Evolutionary conservation across 495 filamentous ascomycete species (phyloP).

Genomic region (Apiosordaria backusii): DNA sequence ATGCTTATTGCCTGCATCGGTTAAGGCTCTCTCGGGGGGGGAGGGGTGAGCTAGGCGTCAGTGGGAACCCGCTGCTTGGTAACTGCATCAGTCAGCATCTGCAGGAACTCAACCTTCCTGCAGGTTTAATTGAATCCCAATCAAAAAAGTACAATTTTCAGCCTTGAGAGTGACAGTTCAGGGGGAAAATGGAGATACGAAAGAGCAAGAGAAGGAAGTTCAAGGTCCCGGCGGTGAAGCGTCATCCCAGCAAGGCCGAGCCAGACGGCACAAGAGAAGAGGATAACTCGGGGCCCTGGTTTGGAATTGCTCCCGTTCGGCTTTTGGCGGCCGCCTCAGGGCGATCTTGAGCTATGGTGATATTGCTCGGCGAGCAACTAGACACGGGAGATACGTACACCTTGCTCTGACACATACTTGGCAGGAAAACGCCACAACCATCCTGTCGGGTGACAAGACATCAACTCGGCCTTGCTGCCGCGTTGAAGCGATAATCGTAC

Average conservation of each 20-base stretch:
- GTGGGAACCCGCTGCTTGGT: constrained; percentile 10
- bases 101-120: neutral
- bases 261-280: neutral
- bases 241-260: neutral
- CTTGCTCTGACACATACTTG: neutral
- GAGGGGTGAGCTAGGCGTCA: neutral
- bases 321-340: neutral
- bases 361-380: neutral
- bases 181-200: neutral
- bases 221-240: neutral
- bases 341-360: neutral
- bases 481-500: neutral
- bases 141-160: neutral
- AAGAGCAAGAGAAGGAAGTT: neutral
- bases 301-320: neutral
- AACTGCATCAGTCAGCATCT: constrained; percentile 8
- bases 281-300: neutral
- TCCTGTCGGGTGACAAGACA: neutral
- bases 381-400: neutral
- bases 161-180: neutral
- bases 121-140: neutral
- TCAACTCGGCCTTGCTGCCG: neutral
- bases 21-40: neutral
- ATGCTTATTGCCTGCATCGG: constrained; percentile 2
- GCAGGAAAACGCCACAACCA: constrained; percentile 6